Evolutionary conservation across 2,329 filamentous ascomycete genomes (phyloP).

Genomic region (Dothiorella sarmentorum): DNA sequence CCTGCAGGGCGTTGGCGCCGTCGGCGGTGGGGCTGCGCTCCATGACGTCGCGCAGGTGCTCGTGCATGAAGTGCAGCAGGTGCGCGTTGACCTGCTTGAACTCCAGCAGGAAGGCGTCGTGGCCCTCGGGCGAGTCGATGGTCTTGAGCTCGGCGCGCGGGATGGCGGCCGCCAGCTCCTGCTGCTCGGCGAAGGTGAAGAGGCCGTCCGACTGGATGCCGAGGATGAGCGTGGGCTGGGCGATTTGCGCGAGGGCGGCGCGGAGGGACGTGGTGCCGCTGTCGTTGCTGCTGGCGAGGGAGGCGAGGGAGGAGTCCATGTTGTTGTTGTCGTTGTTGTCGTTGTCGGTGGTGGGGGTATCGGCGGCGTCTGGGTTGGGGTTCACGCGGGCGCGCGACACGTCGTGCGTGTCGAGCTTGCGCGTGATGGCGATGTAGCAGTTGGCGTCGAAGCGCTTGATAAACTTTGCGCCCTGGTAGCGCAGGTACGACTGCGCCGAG

Average conservation of each 20-base stretch:
- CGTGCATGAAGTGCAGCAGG: conserved; percentile 76
- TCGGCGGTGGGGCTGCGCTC: conserved; percentile 41
- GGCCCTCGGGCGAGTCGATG: conserved; percentile 91
- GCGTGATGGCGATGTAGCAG: conserved; percentile 97
- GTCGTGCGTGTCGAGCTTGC: conserved; percentile 96
- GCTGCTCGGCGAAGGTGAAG: conserved; percentile 95
- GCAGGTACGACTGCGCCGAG: conserved; percentile 93
- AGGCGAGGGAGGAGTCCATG: conserved; percentile 27
- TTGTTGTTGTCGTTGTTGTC: conserved; percentile 22
- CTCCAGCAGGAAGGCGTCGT: conserved; percentile 93
- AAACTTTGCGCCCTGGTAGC: conserved; percentile 95
- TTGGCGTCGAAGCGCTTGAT: conserved; percentile 97
- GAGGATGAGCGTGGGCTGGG: conserved; percentile 85
- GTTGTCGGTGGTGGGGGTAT: too few species aligned
- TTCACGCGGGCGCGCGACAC: conserved; percentile 77
- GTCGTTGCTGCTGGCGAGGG: neutral
- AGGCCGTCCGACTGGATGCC: conserved; percentile 95
- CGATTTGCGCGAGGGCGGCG: conserved; percentile 74
- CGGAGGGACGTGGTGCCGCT: conserved; percentile 42
- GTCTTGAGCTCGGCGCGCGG: conserved; percentile 73
- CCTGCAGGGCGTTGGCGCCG: conserved; percentile 34
- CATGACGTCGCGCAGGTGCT: conserved; percentile 89
- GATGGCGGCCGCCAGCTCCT: conserved; percentile 82
- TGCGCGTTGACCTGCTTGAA: conserved; percentile 96
- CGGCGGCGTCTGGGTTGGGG: too few species aligned